These are phyloP conservation scores for Ogataea corticis DNA, from an alignment of 805 yeast species.

Conservation along the genomic window DNA sequence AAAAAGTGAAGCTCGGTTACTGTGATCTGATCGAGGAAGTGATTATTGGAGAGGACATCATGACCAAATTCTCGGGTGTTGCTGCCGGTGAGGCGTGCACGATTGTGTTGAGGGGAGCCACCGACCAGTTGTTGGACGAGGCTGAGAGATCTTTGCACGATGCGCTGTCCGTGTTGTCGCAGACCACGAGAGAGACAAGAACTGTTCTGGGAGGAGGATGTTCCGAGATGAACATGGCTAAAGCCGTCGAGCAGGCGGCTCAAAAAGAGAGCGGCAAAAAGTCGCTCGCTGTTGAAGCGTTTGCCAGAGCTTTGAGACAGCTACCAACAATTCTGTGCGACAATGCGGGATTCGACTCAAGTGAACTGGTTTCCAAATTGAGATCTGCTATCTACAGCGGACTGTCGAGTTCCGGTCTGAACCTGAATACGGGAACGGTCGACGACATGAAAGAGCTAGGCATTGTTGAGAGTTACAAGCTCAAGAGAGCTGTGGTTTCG, in stretches of 20 bases:
- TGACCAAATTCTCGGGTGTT: slow-evolving; percentile 93
- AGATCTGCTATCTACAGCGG: slow-evolving; percentile 92
- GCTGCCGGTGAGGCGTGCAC: slow-evolving; percentile 96
- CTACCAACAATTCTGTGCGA: slow-evolving; percentile 95
- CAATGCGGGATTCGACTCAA: slow-evolving; percentile 94
- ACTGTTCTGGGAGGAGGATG: slow-evolving; percentile 96
- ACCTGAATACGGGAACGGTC: slow-evolving; percentile 77
- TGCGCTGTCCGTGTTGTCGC: slow-evolving; percentile 92
- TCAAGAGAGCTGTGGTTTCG: slow-evolving; percentile 90
- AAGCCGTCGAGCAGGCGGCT: slow-evolving; percentile 91
- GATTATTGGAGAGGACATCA: slow-evolving; percentile 87
- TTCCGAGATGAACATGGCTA: slow-evolving; percentile 90
- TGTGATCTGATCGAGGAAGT: slow-evolving; percentile 91
- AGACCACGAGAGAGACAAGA: slow-evolving; percentile 89
- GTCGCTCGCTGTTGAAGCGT: slow-evolving; percentile 91
- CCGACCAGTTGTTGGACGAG: slow-evolving; percentile 97
- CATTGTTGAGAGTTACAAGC: slow-evolving; percentile 86
- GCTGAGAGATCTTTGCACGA: slow-evolving; percentile 97
- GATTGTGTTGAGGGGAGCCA: slow-evolving; percentile 94
- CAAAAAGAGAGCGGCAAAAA: slow-evolving; percentile 92
- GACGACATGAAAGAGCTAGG: slow-evolving; percentile 96
- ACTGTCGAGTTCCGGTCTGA: slow-evolving; percentile 86
- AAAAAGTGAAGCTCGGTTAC: slow-evolving; percentile 78
- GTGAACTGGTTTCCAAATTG: slow-evolving; percentile 86
- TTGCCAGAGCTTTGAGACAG: slow-evolving; percentile 91